phyloP scores from a whole-genome alignment of 371 early-diverging fungal genomes.

The Chytridium lagenaria region DNA sequence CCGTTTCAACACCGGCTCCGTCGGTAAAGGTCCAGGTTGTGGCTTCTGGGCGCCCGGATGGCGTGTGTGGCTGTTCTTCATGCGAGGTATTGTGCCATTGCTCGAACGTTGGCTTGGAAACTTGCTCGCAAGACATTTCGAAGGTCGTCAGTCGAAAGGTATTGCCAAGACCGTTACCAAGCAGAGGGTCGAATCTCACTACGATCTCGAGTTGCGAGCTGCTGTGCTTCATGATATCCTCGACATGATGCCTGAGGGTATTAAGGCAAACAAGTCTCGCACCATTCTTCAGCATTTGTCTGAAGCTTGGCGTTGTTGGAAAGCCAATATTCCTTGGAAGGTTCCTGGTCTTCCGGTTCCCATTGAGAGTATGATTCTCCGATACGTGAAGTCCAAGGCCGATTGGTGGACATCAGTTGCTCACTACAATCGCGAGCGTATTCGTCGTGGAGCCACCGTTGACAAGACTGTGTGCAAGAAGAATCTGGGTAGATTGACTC shows the following conservation, averaged over 20 bases:
- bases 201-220: constrained; percentile 96
- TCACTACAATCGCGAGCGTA: constrained; percentile 98
- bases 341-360: constrained; percentile 97
- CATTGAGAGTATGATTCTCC: constrained; percentile 97
- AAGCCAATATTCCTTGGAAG: constrained; percentile 99
- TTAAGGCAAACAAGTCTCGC: constrained; percentile 93
- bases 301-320: constrained; percentile 99
- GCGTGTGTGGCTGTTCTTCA: constrained; percentile 99
- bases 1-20: constrained; percentile 96
- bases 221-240: constrained; percentile 97
- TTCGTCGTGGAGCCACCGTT: constrained; percentile 98
- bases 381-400: constrained; percentile 98
- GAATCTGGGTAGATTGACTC: constrained; percentile 97
- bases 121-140: constrained; percentile 97
- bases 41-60: constrained; percentile 99
- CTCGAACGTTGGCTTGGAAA: constrained; percentile 98
- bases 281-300: constrained; percentile 96
- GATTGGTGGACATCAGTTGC: constrained; percentile 99
- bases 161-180: constrained; percentile 98
- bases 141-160: constrained; percentile 96
- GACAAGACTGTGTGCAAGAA: constrained; percentile 98
- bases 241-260: constrained; percentile 98
- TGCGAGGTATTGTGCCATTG: constrained; percentile 97
- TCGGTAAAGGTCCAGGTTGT: constrained; percentile 97
- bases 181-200: constrained; percentile 98